These are phyloP conservation scores for Colletotrichum lentis DNA, from an alignment of 2,329 filamentous ascomycete genomes.

Conservation along the genomic window DNA sequence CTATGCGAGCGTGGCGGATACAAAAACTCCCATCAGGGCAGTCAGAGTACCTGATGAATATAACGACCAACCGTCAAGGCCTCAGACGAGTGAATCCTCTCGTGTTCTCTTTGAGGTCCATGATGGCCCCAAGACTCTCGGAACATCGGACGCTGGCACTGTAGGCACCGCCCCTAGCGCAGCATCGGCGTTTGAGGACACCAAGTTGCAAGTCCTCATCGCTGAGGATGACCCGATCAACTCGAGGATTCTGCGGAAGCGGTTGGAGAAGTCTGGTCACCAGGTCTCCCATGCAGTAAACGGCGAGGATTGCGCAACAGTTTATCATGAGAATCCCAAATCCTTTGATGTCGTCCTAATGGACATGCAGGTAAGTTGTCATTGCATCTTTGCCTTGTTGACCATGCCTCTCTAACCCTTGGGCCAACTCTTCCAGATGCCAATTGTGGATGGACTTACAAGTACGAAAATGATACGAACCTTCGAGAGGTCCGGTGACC, in stretches of 20 bases:
- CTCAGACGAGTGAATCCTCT: constrained; percentile 47
- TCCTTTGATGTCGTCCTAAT: constrained; percentile 83
- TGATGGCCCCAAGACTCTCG: constrained; percentile 16
- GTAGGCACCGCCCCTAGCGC: constrained; percentile 24
- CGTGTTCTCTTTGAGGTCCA: constrained; percentile 52
- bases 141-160: constrained; percentile 19
- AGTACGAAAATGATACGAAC: constrained; percentile 86
- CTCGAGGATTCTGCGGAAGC: constrained; percentile 80
- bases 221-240: constrained; percentile 92
- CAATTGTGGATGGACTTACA: constrained; percentile 83
- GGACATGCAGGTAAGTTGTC: constrained; percentile 82
- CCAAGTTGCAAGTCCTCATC: constrained; percentile 72
- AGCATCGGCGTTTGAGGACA: constrained; percentile 8
- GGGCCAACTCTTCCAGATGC: constrained; percentile 69
- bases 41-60: constrained; percentile 61
- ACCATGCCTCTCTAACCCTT: not conserved
- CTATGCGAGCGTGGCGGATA: constrained; percentile 52
- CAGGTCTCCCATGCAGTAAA: constrained; percentile 77
- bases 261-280: constrained; percentile 80
- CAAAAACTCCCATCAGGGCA: constrained; percentile 56
- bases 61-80: constrained; percentile 44
- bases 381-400: not conserved
- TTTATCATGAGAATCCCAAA: constrained; percentile 69
- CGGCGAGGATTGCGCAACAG: constrained; percentile 81
- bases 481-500: constrained; percentile 65